Base-by-base conservation (phyloP, 257 asterid species). In the Echium plantagineum region DNA sequence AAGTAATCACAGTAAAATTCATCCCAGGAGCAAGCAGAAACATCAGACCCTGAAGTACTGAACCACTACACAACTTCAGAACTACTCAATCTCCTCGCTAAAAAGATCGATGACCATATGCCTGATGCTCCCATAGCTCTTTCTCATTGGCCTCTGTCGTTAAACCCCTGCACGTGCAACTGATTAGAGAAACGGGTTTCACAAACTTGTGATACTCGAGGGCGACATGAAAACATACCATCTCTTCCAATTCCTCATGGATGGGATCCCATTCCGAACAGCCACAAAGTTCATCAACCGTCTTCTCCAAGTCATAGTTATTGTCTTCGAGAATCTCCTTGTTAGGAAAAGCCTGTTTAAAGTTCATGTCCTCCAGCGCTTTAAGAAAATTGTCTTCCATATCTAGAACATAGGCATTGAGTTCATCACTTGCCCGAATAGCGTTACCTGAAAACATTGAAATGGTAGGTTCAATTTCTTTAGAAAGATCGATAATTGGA, bases 61-160 rank as follows among this genome's bases (percentile, higher is more conserved):
- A 3, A 35, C 46, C 13, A 35, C 46, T 35, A 35, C 49, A 42
- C 49, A 56, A 56, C 22, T 26, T 55, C 26, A 7, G 24, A 42
- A 21, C 66, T 71, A 75, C 26, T 48, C 54, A 28, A 55, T 77
- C 26, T 84, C 88, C 9, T 70, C 77, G 67, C 74, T 69, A 42
- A 83, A 74, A 28, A 88, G 95, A 66, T 85, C 93, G 96, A 91
- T 80, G 24, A 85, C 94, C 15, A 82, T 89, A 1, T 85, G 90
- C 80, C 79, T 85, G 66, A 88, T 81, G 42, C 96, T 85, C 64
- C 94, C 89, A 7, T 79, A 76, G 61, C 85, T 85, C 94, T 91
- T 85, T 88, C 77, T 66, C 72, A 86, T 78, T 74, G 88, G 75
- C 78, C 56, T 66, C 72, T 62, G 60, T 86, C 83, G 51, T 60